A percentile compares a stretch with the other conserved stretches of the same genome.
Evolutionary conservation across 2,329 filamentous ascomycete species (phyloP).

Genomic region (Aspergillus ustus): DNA sequence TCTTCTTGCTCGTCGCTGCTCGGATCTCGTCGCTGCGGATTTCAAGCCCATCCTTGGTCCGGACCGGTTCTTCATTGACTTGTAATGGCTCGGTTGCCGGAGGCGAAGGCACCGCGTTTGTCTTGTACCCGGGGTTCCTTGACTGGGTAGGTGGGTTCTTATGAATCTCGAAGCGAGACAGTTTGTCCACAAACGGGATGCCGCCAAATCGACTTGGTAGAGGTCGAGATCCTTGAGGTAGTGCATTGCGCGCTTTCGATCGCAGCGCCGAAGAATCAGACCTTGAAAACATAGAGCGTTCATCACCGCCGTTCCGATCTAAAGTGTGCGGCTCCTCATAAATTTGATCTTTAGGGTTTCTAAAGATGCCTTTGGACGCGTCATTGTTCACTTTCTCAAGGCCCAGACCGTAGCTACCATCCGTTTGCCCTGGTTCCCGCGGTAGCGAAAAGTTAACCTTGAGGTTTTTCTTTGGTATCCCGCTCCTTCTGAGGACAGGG

Average conservation of each 20-base stretch:
- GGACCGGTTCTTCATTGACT: conserved; percentile 51
- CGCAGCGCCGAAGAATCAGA: conserved; percentile 55
- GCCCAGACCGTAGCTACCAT: conserved; percentile 26
- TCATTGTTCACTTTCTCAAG: conserved; percentile 42
- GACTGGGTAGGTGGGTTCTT: conserved; percentile 83
- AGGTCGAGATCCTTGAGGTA: conserved; percentile 52
- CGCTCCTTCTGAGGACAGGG: conserved; percentile 26
- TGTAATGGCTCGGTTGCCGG: conserved; percentile 26
- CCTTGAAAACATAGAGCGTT: conserved; percentile 33
- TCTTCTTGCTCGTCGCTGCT: conserved; percentile 87
- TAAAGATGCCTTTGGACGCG: conserved; percentile 57
- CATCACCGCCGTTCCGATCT: conserved; percentile 28
- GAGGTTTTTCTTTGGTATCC: conserved; percentile 39
- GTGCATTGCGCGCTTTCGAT: conserved; percentile 67
- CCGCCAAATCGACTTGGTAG: conserved; percentile 50
- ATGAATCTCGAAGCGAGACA: conserved; percentile 72
- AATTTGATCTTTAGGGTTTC: conserved; percentile 66
- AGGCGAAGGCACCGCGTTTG: conserved; percentile 59
- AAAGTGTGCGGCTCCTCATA: conserved; percentile 80
- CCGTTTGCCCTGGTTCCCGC: conserved; percentile 28
- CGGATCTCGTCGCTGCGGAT: conserved; percentile 86
- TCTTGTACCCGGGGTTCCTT: conserved; percentile 77
- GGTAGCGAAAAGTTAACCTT: conserved; percentile 48
- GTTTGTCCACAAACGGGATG: conserved; percentile 51
- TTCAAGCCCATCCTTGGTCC: conserved; percentile 78